These are phyloP conservation scores for Tillandsia fasciculata DNA, from an alignment of 176 grass and related monocot species.

Conservation along the genomic window DNA sequence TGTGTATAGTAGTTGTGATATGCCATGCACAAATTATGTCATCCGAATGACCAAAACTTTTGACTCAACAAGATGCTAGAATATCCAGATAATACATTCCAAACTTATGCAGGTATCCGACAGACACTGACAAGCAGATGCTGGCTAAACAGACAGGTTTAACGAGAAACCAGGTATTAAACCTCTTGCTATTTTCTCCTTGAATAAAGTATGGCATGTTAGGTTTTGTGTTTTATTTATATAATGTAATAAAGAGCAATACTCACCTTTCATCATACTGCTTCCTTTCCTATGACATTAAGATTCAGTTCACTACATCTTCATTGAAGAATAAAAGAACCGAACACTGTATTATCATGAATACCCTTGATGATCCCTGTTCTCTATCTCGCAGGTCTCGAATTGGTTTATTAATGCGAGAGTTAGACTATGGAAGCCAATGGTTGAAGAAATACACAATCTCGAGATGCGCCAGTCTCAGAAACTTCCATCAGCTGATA, in stretches of 20 bases:
- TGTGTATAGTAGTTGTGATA: no score
- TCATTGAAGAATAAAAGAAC: neutral
- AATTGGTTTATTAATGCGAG: slow-evolving; percentile 99
- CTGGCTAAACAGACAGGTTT: slow-evolving; percentile 77
- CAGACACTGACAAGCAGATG: slow-evolving; percentile 86
- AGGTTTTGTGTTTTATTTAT: no score
- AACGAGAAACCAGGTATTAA: slow-evolving; percentile 42
- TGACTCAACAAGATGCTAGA: neutral
- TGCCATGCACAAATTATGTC: slow-evolving; percentile 19
- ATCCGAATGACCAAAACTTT: neutral
- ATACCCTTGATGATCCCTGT: neutral
- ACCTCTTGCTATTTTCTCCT: neutral
- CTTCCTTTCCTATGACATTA: no score
- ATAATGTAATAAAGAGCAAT: no score
- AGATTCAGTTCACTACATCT: neutral
- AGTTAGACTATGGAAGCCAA: slow-evolving; percentile 95
- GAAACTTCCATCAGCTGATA: slow-evolving; percentile 39
- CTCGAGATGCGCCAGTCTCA: slow-evolving; percentile 68
- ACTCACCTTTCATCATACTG: no score
- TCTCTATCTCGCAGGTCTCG: slow-evolving; percentile 44
- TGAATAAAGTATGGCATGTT: neutral
- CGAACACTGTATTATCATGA: neutral
- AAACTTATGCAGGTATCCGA: slow-evolving; percentile 58
- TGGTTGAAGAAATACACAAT: slow-evolving; percentile 97
- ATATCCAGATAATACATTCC: neutral